Evolutionary conservation across 2,329 filamentous ascomycete genomes (phyloP), one percentile per base, ranked within the genome.

Genomic region (Monosporascus sp.): DNA sequence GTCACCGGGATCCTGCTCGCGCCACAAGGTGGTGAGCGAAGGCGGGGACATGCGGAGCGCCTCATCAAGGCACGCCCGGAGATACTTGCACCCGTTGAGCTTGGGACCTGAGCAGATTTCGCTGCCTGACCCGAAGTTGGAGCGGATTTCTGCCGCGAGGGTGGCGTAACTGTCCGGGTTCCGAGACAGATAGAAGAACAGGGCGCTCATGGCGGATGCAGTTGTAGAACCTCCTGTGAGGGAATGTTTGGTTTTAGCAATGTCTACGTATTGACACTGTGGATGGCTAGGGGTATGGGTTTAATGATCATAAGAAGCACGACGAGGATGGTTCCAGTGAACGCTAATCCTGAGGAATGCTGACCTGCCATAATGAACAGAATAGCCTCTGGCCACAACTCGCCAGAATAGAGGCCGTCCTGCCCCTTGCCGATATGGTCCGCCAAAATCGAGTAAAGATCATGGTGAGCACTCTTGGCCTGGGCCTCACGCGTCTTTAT

Each of bases 171-270:
- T 56, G 19, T 20, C 27, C 31, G 52, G 55, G 27, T 60, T 49
- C 14, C 54, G 55, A 3, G 57, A 51, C 1, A 65, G 50, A 47
- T 62, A 63, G 53, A 65, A 65, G 43, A 64, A 55, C 24, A 52
- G 5, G 14, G 51, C 51, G 24, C 43, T 52, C 35, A 49, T 22
- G 17, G 51, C 51, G 7, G 20, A 37, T 11, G 2, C 35, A 1
- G 45, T 44, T 1, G 55, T 57, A 14, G 53, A 52, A 1, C 55
- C 54, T 1, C 49, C 55, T 54, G 22, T 24, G 14, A 38, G 37
- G 5, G n/a, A n/a, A n/a, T n/a, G n/a, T 38, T 38, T 16, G 16
- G 14, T 38, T n/a, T 16, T n/a, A 38, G n/a, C 37, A 16, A 38
- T 6, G 7, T 16, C 7, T 38, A n/a, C 37, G 5, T 38, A n/a